A percentile compares a stretch with the other conserved stretches of the same genome.
These are phyloP conservation scores for Nakazawaea ambrosiae DNA, from an alignment of 805 yeast species.

Conservation along the genomic window DNA sequence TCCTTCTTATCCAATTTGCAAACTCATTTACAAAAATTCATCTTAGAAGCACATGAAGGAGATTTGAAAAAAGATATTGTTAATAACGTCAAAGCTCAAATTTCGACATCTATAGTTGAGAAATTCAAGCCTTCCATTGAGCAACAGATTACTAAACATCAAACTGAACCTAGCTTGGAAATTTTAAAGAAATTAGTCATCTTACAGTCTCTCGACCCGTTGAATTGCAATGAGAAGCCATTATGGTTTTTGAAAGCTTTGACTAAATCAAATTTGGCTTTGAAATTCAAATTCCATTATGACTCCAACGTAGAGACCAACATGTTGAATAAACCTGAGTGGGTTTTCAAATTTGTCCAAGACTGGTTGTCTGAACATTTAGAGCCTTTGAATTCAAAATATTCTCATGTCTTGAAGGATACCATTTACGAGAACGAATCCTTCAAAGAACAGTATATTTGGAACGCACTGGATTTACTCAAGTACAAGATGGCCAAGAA, in stretches of 20 bases:
- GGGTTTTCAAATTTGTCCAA: conserved; percentile 50
- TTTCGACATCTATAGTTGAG: conserved; percentile 12
- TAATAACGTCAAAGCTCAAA: neutral
- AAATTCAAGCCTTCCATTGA: neutral
- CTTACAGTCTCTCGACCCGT: conserved; percentile 25
- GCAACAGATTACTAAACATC: too few relatives aligned
- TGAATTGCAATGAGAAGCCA: conserved; percentile 27
- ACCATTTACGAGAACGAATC: conserved; percentile 14
- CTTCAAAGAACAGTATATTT: conserved; percentile 32
- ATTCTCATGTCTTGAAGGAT: conserved; percentile 21
- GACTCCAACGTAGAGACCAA: conserved; percentile 52
- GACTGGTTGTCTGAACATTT: conserved; percentile 28
- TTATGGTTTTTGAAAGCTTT: conserved; percentile 47
- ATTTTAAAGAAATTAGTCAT: conserved; percentile 15
- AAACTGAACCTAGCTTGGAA: conserved; percentile 5
- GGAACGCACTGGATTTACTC: conserved; percentile 39
- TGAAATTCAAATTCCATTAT: conserved; percentile 57
- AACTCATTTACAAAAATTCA: neutral
- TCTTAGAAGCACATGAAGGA: neutral
- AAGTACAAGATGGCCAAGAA: conserved; percentile 32
- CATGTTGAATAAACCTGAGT: conserved; percentile 62
- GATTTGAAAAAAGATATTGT: neutral
- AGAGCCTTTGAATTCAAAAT: conserved; percentile 21
- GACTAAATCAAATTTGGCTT: conserved; percentile 31
- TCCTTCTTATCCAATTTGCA: neutral